phyloP scores from a whole-genome alignment of 495 filamentous ascomycete species.

The Penicillium canariense region DNA sequence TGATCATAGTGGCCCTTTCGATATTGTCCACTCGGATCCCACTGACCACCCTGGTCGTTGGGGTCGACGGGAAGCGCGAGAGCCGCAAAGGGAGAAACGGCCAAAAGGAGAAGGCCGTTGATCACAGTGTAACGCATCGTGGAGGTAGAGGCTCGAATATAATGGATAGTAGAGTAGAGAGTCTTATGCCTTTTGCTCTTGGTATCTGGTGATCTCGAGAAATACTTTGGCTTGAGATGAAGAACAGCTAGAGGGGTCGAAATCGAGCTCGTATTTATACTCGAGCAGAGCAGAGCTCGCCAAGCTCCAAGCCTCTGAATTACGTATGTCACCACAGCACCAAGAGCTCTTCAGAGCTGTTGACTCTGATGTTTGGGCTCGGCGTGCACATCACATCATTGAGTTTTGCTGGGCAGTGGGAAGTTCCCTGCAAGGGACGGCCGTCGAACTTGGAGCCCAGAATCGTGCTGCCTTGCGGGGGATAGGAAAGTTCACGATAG shows the following conservation, averaged over 20 bases:
- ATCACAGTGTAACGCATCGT: conserved; percentile 28
- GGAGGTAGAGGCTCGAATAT: not conserved
- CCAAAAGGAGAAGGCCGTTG: conserved; percentile 26
- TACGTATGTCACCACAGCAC: conserved; percentile 15
- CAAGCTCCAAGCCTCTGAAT: conserved; percentile 4
- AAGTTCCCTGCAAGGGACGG: conserved; percentile 51
- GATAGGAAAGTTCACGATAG: conserved; percentile 2
- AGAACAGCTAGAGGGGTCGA: conserved; percentile 6
- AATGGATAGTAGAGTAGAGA: not conserved
- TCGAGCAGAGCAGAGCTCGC: conserved; percentile 1
- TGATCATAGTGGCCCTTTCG: conserved; percentile 23
- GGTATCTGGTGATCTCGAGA: conserved; percentile 11
- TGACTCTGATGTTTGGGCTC: conserved; percentile 45
- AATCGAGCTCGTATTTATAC: conserved; percentile 23
- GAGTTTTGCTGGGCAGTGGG: conserved; percentile 10
- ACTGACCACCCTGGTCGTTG: conserved; percentile 21
- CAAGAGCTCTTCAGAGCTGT: conserved; percentile 38
- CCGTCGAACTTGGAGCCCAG: conserved; percentile 18
- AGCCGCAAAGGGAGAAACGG: conserved; percentile 22
- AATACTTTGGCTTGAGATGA: conserved; percentile 17
- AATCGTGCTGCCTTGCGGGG: conserved; percentile 24
- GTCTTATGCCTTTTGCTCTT: not conserved
- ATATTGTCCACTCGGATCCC: conserved; percentile 27
- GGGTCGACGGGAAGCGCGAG: conserved; percentile 28
- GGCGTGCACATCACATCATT: conserved; percentile 18